Percentiles rank a stretch among this genome's conserved stretches.
These are phyloP conservation scores for Psidium guajava DNA, from an alignment of 345 rosid genomes.

Conservation along the genomic window DNA sequence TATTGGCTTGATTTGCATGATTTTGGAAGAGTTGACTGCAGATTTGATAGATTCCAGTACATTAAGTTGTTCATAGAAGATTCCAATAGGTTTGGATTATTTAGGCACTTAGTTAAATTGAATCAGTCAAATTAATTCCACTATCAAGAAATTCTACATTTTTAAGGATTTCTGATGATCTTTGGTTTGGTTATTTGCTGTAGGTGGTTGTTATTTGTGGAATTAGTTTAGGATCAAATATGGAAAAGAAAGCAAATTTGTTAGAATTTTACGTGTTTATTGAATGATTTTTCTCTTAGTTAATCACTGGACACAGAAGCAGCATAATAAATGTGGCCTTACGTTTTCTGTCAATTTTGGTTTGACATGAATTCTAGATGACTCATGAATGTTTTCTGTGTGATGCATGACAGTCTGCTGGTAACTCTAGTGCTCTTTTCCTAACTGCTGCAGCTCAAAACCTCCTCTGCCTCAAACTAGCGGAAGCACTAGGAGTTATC, in stretches of 20 bases:
- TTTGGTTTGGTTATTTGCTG: background rate
- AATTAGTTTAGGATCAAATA: background rate
- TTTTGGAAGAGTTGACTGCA: background rate
- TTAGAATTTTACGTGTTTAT: background rate
- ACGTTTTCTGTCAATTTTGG: background rate
- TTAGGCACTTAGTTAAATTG: background rate
- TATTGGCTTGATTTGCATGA: background rate
- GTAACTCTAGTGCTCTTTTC: constrained; percentile 92
- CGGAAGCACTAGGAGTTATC: constrained; percentile 85
- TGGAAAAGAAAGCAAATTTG: background rate
- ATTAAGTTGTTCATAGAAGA: background rate
- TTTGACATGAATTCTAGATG: background rate
- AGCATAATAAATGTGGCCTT: background rate
- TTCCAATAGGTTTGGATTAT: background rate
- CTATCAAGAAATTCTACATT: background rate
- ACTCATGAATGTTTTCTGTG: constrained; percentile 10
- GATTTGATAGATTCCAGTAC: background rate
- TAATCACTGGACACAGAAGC: background rate
- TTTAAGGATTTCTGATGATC: background rate
- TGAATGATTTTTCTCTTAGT: background rate
- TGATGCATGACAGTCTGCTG: constrained; percentile 51
- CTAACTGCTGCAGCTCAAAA: constrained; percentile 97
- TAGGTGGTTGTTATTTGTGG: background rate
- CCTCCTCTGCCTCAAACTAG: constrained; percentile 82
- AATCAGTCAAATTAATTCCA: background rate